A percentile compares a stretch with the other conserved stretches of the same genome.
Conservation (phyloP, 1,284 basidiomycete species). For the Ceratobasidium sp. region DNA sequence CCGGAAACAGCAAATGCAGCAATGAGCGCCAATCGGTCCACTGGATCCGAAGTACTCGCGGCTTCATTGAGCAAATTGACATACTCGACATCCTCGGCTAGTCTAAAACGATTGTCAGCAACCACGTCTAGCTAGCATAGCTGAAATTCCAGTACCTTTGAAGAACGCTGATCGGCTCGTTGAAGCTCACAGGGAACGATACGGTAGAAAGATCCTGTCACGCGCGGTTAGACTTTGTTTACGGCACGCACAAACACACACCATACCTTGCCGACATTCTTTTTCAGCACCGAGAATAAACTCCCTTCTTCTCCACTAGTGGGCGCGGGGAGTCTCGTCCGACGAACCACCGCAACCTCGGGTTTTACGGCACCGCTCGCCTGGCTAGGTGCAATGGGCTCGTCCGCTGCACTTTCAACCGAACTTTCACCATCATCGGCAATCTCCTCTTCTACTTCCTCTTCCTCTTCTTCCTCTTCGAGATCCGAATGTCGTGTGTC, state of each 20-base stretch:
- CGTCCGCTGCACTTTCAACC: constrained; percentile 51
- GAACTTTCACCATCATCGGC: constrained; percentile 49
- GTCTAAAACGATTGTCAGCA: constrained; percentile 44
- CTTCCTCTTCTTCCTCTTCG: constrained; percentile 52
- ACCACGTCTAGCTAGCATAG: constrained; percentile 53
- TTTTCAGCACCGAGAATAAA: constrained; percentile 87
- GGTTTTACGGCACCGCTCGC: constrained; percentile 49
- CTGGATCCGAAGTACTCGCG: constrained; percentile 68
- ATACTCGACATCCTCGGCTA: constrained; percentile 87
- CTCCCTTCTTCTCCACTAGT: constrained; percentile 83
- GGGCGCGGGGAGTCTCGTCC: constrained; percentile 71
- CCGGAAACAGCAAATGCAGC: constrained; percentile 87
- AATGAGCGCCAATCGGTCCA: constrained; percentile 80
- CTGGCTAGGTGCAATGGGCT: constrained; percentile 51
- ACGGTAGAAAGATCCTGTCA: constrained; percentile 85
- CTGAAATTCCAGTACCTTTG: constrained; percentile 64
- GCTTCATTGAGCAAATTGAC: constrained; percentile 77
- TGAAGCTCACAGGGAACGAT: constrained; percentile 87
- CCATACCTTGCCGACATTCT: constrained; percentile 88
- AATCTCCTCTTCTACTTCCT: constrained; percentile 51
- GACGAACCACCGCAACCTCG: constrained; percentile 59
- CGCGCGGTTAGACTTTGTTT: not conserved
- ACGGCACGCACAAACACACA: not conserved
- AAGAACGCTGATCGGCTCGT: constrained; percentile 86
- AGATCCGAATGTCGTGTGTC: constrained; percentile 26